Base-by-base conservation (phyloP, 2,329 filamentous ascomycete species). In the Ophiocordyceps unilateralis region DNA sequence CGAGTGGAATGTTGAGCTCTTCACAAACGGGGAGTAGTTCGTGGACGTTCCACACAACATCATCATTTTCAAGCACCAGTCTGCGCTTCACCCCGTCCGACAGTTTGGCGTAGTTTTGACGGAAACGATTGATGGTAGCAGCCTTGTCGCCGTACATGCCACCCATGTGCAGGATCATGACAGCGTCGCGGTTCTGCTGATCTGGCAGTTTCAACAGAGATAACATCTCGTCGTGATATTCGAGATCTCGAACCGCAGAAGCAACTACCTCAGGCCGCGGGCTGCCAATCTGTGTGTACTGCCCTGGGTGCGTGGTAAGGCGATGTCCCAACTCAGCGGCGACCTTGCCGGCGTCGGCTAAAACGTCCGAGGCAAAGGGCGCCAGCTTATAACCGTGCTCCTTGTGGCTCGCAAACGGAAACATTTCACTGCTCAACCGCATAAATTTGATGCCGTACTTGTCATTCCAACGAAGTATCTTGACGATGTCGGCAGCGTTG, bases 111-210 rank as follows among this genome's bases (percentile, higher is more conserved):
- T 93, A 93, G 48, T 88, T 87, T 41, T 78, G 62, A 21, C 81
- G 72, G 58, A 94, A 94, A 2, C 88, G 74, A 44, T 81, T 71
- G 5, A 94, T 63, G 0, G 87, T 88, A 0, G 81, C 83, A 10
- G 60, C 66, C 58, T 93, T 96, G 58, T 93, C 85, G 6, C 88
- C 88, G 54, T 89, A 95, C 0, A 82, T 75, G 9, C 89, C 89
- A 15, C 89, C 89, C 74, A 96, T 84, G 56, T 96, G 89, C 9
- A 96, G 55, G 44, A 96, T 87, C 83, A 95, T 93, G 44, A 96
- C 79, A 2, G 89, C 89, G 56, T 95, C 87, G 24, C 78, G 77
- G 51, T 96, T 68, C 49, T 78, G 71, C 57, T 94, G 86, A 17
- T 78, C 72, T 0, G 86, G 84, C 0, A 96, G 66, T 43, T 76